Conservation (phyloP, 306 rosid genomes). For the Coriaria nepalensis region DNA sequence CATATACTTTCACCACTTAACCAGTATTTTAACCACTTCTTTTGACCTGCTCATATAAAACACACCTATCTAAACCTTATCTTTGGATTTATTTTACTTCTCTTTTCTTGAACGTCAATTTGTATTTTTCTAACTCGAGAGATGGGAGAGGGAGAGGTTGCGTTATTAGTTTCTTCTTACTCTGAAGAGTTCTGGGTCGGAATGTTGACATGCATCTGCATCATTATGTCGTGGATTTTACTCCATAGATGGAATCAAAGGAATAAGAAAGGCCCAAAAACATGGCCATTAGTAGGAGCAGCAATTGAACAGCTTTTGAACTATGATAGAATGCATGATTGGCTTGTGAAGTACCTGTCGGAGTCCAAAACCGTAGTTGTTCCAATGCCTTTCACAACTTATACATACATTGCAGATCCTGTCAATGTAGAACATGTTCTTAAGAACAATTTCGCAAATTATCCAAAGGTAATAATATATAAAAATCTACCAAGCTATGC, state of each 20-base stretch:
- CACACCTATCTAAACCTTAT: conserved; percentile 7
- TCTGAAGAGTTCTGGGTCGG: conserved; percentile 23
- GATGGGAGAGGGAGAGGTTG: conserved; percentile 9
- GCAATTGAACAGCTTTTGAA: conserved; percentile 60
- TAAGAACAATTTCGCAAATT: conserved; percentile 74
- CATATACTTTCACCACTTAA: conserved; percentile 10
- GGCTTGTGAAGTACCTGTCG: conserved; percentile 54
- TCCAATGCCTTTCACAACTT: conserved; percentile 82
- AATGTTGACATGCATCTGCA: conserved; percentile 20
- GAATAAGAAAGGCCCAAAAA: conserved; percentile 64
- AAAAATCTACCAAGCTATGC: not conserved
- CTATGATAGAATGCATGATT: conserved; percentile 82
- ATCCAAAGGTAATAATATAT: conserved; percentile 48
- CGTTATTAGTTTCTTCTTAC: conserved; percentile 5
- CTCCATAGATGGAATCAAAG: conserved; percentile 61
- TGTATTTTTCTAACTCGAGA: no score
- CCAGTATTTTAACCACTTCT: conserved; percentile 18
- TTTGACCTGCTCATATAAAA: conserved; percentile 2
- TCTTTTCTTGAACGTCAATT: not conserved
- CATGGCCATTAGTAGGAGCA: conserved; percentile 89
- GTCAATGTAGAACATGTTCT: conserved; percentile 75
- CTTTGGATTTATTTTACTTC: not conserved
- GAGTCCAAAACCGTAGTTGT: conserved; percentile 56
- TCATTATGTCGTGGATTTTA: conserved; percentile 45
- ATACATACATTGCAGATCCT: conserved; percentile 88